Evolutionary conservation across 306 rosid genomes (phyloP), one percentile per base, ranked within the genome.

Genomic region (Echinosophora koreensis): DNA sequence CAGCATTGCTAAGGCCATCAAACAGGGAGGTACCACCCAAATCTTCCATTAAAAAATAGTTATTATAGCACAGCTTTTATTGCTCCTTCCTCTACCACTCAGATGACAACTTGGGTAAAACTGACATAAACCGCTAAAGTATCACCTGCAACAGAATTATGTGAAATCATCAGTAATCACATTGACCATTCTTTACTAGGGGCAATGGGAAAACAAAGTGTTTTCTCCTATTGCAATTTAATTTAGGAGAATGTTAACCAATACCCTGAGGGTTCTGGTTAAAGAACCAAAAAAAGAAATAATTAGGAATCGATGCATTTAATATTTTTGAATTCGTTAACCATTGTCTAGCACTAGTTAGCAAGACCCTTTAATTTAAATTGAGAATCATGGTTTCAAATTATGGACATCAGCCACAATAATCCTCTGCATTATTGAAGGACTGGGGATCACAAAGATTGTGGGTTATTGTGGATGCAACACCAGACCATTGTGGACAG

Each of bases 21-120:
- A 84, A 76, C 73, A 79, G 62, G 71, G 77, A 57, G 71, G 77
- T 41, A 30, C 73, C 64, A 12, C 82, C 67, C 39, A 76, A 69
- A 54, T 91, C 91, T 66, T 91, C 93, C 96, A 91, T 89, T 17
- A 65, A 34, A 18, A 56, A 50, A 51, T 47, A 42, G 11, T 73
- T 49, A 62, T 14, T 46, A 63, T 73, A 57, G 8, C 66, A 28
- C 66, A 59, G 66, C 16, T 32, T 30, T 42, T 5, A 41, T 5
- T 32, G 66, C 66, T 2, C 66, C 10, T 59, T 30, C 39, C 41
- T 59, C 65, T 14, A 59, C 41, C n/a, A 32, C 17, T 4, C 17
- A 59, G 65, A 30, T 2, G 17, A 32, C 30, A 59, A 5, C 42
- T 59, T 30, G 0, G 65, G 65, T 13, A 32, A 59, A 59, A 13